Base-by-base conservation (phyloP, 495 filamentous ascomycete species). In the Penicillium atrosanguineum region DNA sequence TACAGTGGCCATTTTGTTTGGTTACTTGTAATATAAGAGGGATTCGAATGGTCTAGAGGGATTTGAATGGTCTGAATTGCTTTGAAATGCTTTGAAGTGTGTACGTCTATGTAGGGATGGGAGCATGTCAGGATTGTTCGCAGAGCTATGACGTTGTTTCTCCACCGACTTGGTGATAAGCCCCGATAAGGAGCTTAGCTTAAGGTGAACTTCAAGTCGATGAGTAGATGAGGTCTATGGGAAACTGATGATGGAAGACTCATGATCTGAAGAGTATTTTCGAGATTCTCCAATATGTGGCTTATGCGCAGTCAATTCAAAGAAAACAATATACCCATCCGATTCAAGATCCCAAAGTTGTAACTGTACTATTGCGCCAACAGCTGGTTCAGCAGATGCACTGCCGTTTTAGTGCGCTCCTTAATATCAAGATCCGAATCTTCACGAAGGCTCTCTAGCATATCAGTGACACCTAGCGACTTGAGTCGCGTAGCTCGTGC, bases 381-480 rank as follows among this genome's bases (percentile, higher is more conserved):
- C 47, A 71, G 55, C 9, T 61, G 53, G 38, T 62, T 69, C 69
- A 96, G 74, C 63, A 91, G 83, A 71, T 82, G 83, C 7, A 86
- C 65, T 6, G 88, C 92, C 41, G 82, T 87, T 73, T 89, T 96
- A 9, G 87, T 90, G 46, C 89, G 74, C 71, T 97, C 90, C 48
- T 83, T 78, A 9, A 95, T 86, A 70, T 96, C 91, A 52, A 91
- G 65, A 59, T 95, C 90, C n/a, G 70, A 68, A 72, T 97, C 93
- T 20, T 83, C 69, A 60, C 84, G 72, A 48, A 96, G 69, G 38
- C 67, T 75, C 57, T 83, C 74, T 40, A 94, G 73, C 55, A 81
- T 85, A 21, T 83, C 76, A 44, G 82, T 64, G 41, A 95, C 85
- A 0, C 93, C 91, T 23, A 95, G 61, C 36, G 81, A 78, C 66